Conservation (phyloP, 768 basidiomycete species). For the Roridomyces roridus region DNA sequence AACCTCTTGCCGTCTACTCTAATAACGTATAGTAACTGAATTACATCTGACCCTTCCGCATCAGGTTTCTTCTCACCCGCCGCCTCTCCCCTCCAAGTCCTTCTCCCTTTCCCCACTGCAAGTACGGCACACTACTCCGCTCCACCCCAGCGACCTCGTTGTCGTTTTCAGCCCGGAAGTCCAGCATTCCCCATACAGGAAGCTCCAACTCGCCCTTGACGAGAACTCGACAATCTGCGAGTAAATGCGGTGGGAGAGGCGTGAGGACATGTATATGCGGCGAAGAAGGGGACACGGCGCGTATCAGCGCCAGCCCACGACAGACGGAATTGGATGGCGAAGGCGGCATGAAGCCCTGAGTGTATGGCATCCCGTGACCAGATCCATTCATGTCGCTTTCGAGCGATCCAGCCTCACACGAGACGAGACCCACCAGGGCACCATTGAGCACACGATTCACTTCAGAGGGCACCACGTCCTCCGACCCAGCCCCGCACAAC, state of each 20-base stretch:
- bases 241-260: constrained; percentile 60
- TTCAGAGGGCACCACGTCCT: constrained; percentile 80
- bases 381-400: constrained; percentile 30
- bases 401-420: constrained; percentile 49
- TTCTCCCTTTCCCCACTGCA: constrained; percentile 76
- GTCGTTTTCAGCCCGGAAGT: constrained; percentile 53
- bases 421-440: constrained; percentile 78
- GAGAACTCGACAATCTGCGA: constrained; percentile 54
- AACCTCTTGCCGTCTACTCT: too few relatives aligned
- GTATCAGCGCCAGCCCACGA: constrained; percentile 79
- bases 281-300: constrained; percentile 49
- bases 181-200: constrained; percentile 87
- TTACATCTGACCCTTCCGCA: constrained; percentile 80
- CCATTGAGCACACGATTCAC: constrained; percentile 78
- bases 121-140: constrained; percentile 68
- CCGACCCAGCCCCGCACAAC: constrained; percentile 74
- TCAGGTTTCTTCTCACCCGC: constrained; percentile 83
- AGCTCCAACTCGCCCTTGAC: constrained; percentile 91
- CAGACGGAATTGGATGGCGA: constrained; percentile 67
- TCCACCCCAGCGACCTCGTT: constrained; percentile 55
- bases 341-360: constrained; percentile 59
- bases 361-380: constrained; percentile 66
- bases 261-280: constrained; percentile 79
- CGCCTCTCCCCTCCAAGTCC: constrained; percentile 77
- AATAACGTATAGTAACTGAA: too few relatives aligned